Evolutionary conservation across 176 grass and related monocot species (phyloP), one percentile per base, ranked within the genome.

Genomic region (Rhynchospora breviuscula): DNA sequence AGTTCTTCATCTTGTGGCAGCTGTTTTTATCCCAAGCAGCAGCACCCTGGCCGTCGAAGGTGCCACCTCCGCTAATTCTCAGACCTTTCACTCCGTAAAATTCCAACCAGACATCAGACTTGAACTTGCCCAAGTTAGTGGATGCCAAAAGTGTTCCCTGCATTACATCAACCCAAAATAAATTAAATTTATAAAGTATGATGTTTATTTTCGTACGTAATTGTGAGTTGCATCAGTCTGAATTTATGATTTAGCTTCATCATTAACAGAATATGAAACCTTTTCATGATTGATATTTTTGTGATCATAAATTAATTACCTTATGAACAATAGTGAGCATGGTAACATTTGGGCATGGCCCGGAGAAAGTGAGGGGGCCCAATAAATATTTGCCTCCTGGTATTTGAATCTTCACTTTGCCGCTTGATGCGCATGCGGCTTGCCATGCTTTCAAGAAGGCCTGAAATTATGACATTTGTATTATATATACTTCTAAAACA

Each of bases 11-110:
- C 18, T 80, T 65, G 18, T 87, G 87, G 78, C 94, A 97, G 46
- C 83, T 86, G 88, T 93, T 93, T 51, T 76, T 88, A 5, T 84
- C 84, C 94, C 94, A 97, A 22, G 94, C 85, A 11, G 59, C 25
- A 48, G 87, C 83, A 29, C 94, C 94, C 63, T 97, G 94, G 17
- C 94, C 94, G 48, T 97, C 88, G 45, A 93, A 77, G 56, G 63
- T 61, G 67, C 91, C 91, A 44, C 89, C 91, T 7, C 73, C 77
- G 2, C 83, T 88, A 54, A 97, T 44, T 21, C 35, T 91, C 10
- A 97, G 83, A 10, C 54, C 44, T 10, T 88, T 86, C 10, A 93
- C 84, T 59, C 84, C 86, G 2, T 59, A 43, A 67, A 93, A 91
- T 77, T 90, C 84, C 61, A 97, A 58, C 94, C 94, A 97, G 52